A percentile compares a stretch with the other conserved stretches of the same genome.
These are phyloP conservation scores for Pythium scleroteichum DNA, from an alignment of 352 stramenopile genomes.

Conservation along the genomic window DNA sequence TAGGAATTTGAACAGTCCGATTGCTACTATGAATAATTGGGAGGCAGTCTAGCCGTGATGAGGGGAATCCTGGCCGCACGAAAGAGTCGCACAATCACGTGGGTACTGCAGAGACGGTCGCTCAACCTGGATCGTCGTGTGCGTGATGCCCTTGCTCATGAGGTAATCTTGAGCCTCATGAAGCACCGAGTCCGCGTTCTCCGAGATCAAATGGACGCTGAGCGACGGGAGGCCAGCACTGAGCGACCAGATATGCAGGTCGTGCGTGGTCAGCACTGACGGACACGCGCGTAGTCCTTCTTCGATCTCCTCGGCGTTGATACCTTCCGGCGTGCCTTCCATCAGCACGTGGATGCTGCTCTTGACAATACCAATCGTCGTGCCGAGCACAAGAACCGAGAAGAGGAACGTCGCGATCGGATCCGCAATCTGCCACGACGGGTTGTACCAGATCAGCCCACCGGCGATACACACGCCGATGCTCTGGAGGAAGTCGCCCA, in stretches of 20 bases:
- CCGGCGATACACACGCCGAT: constrained; percentile 95
- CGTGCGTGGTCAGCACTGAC: constrained; percentile 93
- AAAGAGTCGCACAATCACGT: constrained; percentile 67
- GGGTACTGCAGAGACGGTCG: constrained; percentile 67
- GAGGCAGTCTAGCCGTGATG: constrained; percentile 29
- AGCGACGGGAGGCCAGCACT: constrained; percentile 89
- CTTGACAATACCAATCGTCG: constrained; percentile 91
- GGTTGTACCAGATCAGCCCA: constrained; percentile 96
- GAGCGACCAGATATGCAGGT: constrained; percentile 98
- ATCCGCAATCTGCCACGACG: constrained; percentile 95
- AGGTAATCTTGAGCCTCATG: constrained; percentile 73
- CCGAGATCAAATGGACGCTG: constrained; percentile 91
- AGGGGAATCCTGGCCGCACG: constrained; percentile 80
- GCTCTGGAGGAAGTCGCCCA: constrained; percentile 97
- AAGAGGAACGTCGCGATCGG: constrained; percentile 98
- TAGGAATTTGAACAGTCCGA: not conserved
- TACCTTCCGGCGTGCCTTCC: constrained; percentile 92
- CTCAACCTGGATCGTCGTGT: constrained; percentile 91
- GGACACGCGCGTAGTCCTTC: constrained; percentile 70
- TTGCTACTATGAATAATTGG: not conserved
- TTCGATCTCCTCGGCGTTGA: constrained; percentile 89
- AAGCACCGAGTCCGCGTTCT: constrained; percentile 64
- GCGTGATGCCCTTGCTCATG: constrained; percentile 76
- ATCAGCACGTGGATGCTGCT: constrained; percentile 94
- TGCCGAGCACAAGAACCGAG: constrained; percentile 93